Conservation (phyloP, 1,284 basidiomycete genomes). For the Sphaerobolus stellatus region DNA sequence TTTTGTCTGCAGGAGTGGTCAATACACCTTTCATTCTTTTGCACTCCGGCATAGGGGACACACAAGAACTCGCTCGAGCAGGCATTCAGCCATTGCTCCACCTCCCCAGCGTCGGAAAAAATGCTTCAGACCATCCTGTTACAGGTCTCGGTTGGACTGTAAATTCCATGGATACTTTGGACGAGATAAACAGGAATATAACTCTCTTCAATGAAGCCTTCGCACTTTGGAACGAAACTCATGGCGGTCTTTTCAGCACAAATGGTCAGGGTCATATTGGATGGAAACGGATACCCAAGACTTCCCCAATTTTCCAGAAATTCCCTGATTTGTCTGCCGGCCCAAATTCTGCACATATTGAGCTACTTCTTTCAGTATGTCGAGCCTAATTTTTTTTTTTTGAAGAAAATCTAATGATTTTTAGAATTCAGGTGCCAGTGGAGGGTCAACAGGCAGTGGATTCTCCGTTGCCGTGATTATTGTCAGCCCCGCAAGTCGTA, state of each 20-base stretch:
- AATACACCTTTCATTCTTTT: constrained; percentile 37
- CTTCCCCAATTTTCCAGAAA: constrained; percentile 29
- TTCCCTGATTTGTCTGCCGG: constrained; percentile 38
- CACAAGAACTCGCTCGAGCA: constrained; percentile 22
- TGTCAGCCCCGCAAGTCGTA: constrained; percentile 22
- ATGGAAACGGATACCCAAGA: constrained; percentile 31
- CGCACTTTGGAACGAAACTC: constrained; percentile 26
- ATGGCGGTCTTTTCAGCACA: constrained; percentile 26
- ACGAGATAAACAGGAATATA: constrained; percentile 15
- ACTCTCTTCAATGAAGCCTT: not conserved
- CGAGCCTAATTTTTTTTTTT: constrained; percentile 18
- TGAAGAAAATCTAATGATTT: too few relatives aligned
- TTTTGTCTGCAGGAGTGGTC: constrained; percentile 34
- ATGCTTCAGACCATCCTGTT: constrained; percentile 38
- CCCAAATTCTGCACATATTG: constrained; percentile 17
- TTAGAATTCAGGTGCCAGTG: too few relatives aligned
- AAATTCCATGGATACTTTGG: constrained; percentile 23
- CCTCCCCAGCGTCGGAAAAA: constrained; percentile 35
- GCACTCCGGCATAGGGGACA: constrained; percentile 37
- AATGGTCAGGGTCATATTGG: constrained; percentile 18
- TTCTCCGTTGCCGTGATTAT: constrained; percentile 16
- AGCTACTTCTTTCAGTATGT: constrained; percentile 16
- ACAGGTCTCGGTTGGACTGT: constrained; percentile 18
- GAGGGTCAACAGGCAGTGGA: too few relatives aligned
- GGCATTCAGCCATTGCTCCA: constrained; percentile 24